A percentile compares a stretch with the other conserved stretches of the same genome.
Conservation (phyloP, 345 rosid genomes). For the Eucalyptus albens region DNA sequence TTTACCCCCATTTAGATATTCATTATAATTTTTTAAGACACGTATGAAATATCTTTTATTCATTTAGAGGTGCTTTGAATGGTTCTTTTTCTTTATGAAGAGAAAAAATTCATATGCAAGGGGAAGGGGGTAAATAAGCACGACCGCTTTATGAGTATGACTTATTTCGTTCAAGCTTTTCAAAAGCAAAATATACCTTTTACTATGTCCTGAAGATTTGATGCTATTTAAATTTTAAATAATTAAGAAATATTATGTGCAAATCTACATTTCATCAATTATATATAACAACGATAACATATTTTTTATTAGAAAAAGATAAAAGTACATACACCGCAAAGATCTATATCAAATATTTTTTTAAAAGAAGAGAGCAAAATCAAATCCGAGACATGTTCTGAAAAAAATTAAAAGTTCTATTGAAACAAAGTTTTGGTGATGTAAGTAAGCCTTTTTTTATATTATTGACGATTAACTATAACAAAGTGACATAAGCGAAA, state of each 20-base stretch:
- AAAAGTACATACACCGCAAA: background rate
- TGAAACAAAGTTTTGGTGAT: background rate
- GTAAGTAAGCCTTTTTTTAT: background rate
- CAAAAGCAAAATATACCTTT: rapidly evolving
- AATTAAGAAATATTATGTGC: background rate
- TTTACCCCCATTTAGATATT: background rate
- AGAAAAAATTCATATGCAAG: no score
- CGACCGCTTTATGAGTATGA: no score
- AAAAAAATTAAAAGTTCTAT: background rate
- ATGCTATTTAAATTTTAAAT: background rate
- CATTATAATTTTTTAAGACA: background rate
- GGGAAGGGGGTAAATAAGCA: no score
- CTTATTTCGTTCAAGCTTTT: rapidly evolving
- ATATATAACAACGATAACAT: rapidly evolving
- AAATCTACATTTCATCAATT: background rate
- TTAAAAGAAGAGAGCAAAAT: background rate
- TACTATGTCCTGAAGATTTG: background rate
- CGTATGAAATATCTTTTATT: background rate
- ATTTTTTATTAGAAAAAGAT: background rate
- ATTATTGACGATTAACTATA: no score
- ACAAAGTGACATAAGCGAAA: background rate
- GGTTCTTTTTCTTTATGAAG: no score
- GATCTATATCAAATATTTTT: background rate
- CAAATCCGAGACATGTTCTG: background rate
- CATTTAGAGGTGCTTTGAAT: no score